These are phyloP conservation scores for Talaromyces piceae DNA, from an alignment of 2,329 filamentous ascomycete species.

Conservation along the genomic window DNA sequence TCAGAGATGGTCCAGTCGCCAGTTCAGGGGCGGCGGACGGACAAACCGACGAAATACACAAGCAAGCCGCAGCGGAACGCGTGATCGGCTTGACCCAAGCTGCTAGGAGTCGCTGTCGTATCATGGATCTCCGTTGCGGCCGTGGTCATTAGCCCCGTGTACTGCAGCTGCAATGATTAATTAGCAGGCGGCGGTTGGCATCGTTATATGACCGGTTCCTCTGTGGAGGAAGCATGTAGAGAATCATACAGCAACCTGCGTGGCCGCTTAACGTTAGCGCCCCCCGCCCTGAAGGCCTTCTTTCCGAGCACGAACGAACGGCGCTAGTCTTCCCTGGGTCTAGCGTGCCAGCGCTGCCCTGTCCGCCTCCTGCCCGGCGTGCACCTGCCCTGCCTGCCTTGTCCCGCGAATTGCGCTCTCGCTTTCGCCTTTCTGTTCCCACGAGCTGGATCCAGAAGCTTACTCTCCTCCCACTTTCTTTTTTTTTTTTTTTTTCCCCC, in stretches of 20 bases:
- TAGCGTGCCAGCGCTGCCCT: neutral
- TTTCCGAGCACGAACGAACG: neutral
- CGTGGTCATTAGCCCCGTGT: too few species aligned
- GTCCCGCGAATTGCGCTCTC: slow-evolving; percentile 8
- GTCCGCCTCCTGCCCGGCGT: neutral
- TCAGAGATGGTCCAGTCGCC: neutral
- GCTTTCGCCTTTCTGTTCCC: neutral
- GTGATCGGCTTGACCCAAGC: neutral
- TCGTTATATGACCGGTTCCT: too few species aligned
- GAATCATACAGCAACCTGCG: too few species aligned
- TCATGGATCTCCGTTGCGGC: too few species aligned
- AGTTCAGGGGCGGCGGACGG: neutral
- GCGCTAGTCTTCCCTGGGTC: neutral
- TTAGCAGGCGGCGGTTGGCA: too few species aligned
- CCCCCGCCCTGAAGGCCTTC: neutral
- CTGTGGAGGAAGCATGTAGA: too few species aligned
- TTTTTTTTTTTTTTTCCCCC: slow-evolving; percentile 6
- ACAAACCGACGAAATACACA: neutral
- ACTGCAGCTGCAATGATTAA: neutral
- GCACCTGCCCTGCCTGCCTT: neutral
- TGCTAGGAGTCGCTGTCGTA: neutral
- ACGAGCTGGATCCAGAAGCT: neutral
- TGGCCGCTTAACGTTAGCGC: neutral
- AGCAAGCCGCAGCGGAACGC: neutral
- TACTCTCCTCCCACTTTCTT: neutral